Evolutionary conservation across 2,329 filamentous ascomycete species (phyloP).

Genomic region (Neurospora sp.): DNA sequence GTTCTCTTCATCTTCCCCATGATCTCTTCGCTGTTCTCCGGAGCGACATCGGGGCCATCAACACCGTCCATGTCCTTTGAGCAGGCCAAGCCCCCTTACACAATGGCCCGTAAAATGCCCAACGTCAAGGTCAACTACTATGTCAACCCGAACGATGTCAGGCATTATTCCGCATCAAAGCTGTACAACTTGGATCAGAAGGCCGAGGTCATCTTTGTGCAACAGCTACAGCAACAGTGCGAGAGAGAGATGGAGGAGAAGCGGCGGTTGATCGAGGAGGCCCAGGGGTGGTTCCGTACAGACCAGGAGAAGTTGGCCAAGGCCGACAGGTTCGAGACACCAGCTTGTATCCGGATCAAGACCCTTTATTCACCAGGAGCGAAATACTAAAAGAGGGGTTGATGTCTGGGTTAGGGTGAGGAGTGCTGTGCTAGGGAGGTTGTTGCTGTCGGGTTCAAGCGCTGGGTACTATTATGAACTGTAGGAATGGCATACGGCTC

Average conservation of each 20-base stretch:
- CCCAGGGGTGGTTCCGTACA: slow-evolving; percentile 78
- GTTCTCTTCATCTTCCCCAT: slow-evolving; percentile 82
- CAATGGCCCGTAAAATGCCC: slow-evolving; percentile 60
- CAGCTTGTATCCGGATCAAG: slow-evolving; percentile 40
- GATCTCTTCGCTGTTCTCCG: slow-evolving; percentile 68
- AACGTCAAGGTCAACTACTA: slow-evolving; percentile 73
- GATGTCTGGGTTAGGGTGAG: background rate
- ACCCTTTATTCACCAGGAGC: background rate
- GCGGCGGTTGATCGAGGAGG: slow-evolving; percentile 62
- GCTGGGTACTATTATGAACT: background rate
- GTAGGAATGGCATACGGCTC: background rate
- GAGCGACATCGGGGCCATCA: slow-evolving; percentile 35
- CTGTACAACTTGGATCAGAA: slow-evolving; percentile 65
- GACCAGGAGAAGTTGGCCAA: slow-evolving; percentile 70
- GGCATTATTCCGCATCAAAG: slow-evolving; percentile 58
- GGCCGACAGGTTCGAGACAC: slow-evolving; percentile 47
- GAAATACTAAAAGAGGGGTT: background rate
- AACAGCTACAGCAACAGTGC: slow-evolving; percentile 59
- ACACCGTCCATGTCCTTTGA: slow-evolving; percentile 72
- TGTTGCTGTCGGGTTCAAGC: background rate
- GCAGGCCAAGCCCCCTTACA: slow-evolving; percentile 58
- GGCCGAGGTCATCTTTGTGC: slow-evolving; percentile 66
- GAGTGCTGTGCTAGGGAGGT: background rate
- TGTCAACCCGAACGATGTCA: slow-evolving; percentile 69
- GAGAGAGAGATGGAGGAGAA: slow-evolving; percentile 60